Evolutionary conservation across 164 flowering plant species (phyloP).

Genomic region (Magnolia kwangsiensis): DNA sequence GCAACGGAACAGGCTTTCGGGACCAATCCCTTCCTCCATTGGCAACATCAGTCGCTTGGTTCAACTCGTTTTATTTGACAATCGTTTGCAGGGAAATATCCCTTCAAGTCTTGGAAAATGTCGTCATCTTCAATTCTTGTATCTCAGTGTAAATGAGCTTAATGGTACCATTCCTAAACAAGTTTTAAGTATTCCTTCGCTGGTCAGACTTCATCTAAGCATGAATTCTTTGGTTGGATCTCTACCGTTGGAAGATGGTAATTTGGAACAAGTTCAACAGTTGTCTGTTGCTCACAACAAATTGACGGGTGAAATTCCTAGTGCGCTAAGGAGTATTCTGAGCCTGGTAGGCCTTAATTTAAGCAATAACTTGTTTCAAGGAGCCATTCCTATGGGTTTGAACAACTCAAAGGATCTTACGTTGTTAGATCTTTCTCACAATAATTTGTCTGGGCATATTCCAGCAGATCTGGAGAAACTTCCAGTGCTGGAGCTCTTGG

Average conservation of each 20-base stretch:
- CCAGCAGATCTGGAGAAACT: slow-evolving; percentile 1
- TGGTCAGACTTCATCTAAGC: not conserved
- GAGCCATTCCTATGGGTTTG: slow-evolving; percentile 3
- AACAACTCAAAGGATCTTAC: not conserved
- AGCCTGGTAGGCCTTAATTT: slow-evolving; percentile 4
- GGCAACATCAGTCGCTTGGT: too few species aligned
- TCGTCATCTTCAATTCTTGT: slow-evolving; percentile 7
- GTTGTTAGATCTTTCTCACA: slow-evolving; percentile 8
- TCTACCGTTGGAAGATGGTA: slow-evolving; percentile 30
- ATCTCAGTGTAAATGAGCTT: slow-evolving; percentile 11
- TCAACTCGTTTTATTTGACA: too few species aligned
- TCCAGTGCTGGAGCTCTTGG: not conserved
- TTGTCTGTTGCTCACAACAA: slow-evolving; percentile 16
- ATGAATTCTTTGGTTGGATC: slow-evolving; percentile 21
- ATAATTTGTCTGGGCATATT: slow-evolving; percentile 12
- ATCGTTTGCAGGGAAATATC: too few species aligned
- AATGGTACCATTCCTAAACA: not conserved
- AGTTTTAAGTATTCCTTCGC: slow-evolving; percentile 24
- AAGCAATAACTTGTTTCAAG: slow-evolving; percentile 8
- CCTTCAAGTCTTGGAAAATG: slow-evolving; percentile 16
- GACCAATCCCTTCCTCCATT: not conserved
- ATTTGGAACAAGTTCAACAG: not conserved
- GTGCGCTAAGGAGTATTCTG: slow-evolving; percentile 14
- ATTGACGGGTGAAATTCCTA: slow-evolving; percentile 14
- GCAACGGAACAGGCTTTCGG: not conserved